phyloP scores from a whole-genome alignment of 176 grass and related monocot species.

The Rhynchospora tenuis region DNA sequence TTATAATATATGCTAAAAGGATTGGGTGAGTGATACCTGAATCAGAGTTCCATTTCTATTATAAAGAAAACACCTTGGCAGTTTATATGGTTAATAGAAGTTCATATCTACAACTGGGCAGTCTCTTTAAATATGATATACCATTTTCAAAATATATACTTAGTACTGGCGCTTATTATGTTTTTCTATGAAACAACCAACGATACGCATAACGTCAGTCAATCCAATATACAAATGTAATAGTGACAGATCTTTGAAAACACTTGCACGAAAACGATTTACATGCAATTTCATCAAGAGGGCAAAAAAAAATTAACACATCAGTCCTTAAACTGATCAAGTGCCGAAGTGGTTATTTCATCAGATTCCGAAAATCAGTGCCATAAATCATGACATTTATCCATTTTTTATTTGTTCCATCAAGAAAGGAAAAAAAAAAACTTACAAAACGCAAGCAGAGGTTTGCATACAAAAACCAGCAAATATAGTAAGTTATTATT shows the following conservation, averaged over 20 bases:
- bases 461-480: background rate
- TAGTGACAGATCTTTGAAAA: background rate
- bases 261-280: background rate
- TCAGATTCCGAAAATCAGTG: background rate
- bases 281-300: background rate
- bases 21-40: slow-evolving; percentile 17
- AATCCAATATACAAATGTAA: background rate
- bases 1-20: slow-evolving; percentile 12
- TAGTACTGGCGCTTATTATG: background rate
- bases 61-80: slow-evolving; percentile 18
- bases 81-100: slow-evolving; percentile 28
- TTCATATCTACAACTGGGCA: background rate
- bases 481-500: background rate
- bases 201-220: background rate
- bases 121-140: background rate
- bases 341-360: background rate
- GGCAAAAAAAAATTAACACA: background rate
- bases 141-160: background rate
- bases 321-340: background rate
- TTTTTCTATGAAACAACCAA: background rate
- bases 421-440: background rate
- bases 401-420: background rate
- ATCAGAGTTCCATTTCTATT: slow-evolving; percentile 23
- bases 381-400: background rate
- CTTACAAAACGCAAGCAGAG: background rate